Conservation (phyloP, 441 rosid species). For the Arabidopsis lyrata region DNA sequence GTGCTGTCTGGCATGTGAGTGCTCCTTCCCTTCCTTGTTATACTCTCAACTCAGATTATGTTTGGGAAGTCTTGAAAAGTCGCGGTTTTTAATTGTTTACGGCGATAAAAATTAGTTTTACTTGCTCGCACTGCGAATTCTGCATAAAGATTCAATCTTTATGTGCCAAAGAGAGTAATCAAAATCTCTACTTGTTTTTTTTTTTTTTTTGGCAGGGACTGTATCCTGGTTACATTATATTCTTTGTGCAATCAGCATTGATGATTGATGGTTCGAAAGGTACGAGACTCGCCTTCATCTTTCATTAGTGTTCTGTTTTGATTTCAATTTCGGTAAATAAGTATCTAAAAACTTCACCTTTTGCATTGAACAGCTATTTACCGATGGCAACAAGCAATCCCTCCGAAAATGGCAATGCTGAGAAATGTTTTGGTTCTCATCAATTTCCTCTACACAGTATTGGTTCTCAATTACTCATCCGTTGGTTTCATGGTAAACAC, state of each 20-base stretch:
- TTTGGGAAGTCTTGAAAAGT: background rate
- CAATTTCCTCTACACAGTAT: conserved; percentile 72
- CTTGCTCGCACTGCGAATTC: background rate
- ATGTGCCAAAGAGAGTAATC: background rate
- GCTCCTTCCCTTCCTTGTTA: background rate
- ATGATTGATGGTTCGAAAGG: conserved; percentile 98
- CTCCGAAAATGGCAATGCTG: conserved; percentile 55
- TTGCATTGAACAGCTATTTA: conserved; percentile 65
- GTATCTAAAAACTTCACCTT: background rate
- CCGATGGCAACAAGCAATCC: conserved; percentile 89
- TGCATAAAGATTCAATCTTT: conserved; percentile 9
- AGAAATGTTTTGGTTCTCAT: conserved; percentile 60
- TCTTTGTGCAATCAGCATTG: conserved; percentile 95
- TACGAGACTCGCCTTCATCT: conserved; percentile 27
- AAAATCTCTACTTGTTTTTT: background rate
- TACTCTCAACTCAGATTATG: background rate
- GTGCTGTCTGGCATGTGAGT: conserved; percentile 99
- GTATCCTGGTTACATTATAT: conserved; percentile 91
- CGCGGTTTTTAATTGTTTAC: background rate
- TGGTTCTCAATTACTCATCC: conserved; percentile 81
- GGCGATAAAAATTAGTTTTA: background rate
- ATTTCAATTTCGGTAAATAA: background rate
- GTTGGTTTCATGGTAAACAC: conserved; percentile 89
- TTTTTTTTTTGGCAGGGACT: conserved; percentile 61
- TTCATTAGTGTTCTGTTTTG: background rate